These are phyloP conservation scores for Xerocomus nothofagi DNA, from an alignment of 1,284 basidiomycete genomes.

Conservation along the genomic window DNA sequence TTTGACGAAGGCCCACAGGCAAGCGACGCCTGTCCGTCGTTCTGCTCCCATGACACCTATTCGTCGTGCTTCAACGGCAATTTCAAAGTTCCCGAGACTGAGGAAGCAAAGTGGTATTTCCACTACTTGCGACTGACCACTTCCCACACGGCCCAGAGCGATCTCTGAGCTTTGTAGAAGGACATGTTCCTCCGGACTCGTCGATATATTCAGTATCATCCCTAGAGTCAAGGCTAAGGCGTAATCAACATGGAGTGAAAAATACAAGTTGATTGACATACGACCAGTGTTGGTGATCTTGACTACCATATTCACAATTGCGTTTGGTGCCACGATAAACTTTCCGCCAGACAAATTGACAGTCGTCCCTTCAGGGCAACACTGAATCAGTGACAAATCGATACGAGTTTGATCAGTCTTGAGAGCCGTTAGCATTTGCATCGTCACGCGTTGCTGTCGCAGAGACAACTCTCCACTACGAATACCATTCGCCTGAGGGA, in stretches of 20 bases:
- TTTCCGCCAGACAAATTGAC: slow-evolving; percentile 38
- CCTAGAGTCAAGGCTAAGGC: slow-evolving; percentile 47
- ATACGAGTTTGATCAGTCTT: slow-evolving; percentile 63
- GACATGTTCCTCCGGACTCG: slow-evolving; percentile 63
- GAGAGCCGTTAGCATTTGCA: slow-evolving; percentile 74
- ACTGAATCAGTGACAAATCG: slow-evolving; percentile 51
- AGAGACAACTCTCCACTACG: slow-evolving; percentile 76
- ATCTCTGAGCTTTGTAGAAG: slow-evolving; percentile 71
- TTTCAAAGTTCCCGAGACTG: slow-evolving; percentile 68
- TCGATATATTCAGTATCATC: slow-evolving; percentile 53
- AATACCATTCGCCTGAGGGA: slow-evolving; percentile 64
- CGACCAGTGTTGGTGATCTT: slow-evolving; percentile 62
- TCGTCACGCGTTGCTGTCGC: slow-evolving; percentile 71
- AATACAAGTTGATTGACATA: slow-evolving; percentile 27
- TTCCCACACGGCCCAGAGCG: slow-evolving; percentile 55
- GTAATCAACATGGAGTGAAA: slow-evolving; percentile 4
- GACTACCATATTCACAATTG: slow-evolving; percentile 56
- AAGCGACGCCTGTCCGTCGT: slow-evolving; percentile 25
- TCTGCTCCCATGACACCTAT: slow-evolving; percentile 10
- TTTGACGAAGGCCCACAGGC: slow-evolving; percentile 16
- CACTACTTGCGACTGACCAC: slow-evolving; percentile 52
- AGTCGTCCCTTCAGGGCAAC: slow-evolving; percentile 33
- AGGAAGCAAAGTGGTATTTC: slow-evolving; percentile 73
- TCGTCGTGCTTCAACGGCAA: slow-evolving; percentile 54
- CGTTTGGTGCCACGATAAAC: slow-evolving; percentile 51